phyloP scores from a whole-genome alignment of 371 early-diverging fungal species.

The Rhizopus sp. region DNA sequence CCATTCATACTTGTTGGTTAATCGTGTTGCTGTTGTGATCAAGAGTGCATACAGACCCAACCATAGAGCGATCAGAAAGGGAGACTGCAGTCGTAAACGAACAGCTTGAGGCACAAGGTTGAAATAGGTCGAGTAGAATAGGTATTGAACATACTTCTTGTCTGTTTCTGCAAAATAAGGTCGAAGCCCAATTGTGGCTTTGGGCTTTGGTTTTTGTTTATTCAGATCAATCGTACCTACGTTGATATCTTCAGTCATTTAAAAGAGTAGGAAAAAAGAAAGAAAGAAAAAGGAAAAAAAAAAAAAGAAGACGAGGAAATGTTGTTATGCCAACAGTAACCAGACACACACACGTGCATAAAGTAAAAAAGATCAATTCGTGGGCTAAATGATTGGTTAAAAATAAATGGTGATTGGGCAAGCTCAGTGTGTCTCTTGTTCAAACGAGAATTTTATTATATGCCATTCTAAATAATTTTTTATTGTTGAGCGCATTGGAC shows the following conservation, averaged over 20 bases:
- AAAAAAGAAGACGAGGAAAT: background rate
- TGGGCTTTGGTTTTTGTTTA: slow-evolving; percentile 8
- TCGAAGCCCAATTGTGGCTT: slow-evolving; percentile 38
- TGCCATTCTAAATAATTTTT: background rate
- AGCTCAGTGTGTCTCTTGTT: too few relatives aligned
- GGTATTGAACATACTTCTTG: slow-evolving; percentile 44
- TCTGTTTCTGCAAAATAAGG: slow-evolving; percentile 45
- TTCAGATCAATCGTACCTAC: slow-evolving; percentile 13
- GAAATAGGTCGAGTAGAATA: slow-evolving; percentile 46
- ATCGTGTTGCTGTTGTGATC: slow-evolving; percentile 15
- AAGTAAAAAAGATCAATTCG: background rate
- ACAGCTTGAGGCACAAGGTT: slow-evolving; percentile 46
- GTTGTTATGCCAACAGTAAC: too few relatives aligned
- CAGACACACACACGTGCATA: background rate
- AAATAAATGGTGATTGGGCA: background rate
- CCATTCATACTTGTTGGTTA: slow-evolving; percentile 20
- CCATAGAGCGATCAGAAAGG: slow-evolving; percentile 24
- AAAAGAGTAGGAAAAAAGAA: background rate
- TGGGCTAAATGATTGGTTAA: slow-evolving; percentile 3
- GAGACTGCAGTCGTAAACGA: slow-evolving; percentile 28
- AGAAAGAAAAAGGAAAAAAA: background rate
- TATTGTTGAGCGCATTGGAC: slow-evolving; percentile 98
- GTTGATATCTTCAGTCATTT: slow-evolving; percentile 14
- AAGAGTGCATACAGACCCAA: slow-evolving; percentile 22
- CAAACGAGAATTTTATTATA: too few relatives aligned